Percentiles rank a stretch among this genome's conserved stretches.
phyloP scores from a whole-genome alignment of 176 grass and related monocot genomes.

The Oryza nivara region DNA sequence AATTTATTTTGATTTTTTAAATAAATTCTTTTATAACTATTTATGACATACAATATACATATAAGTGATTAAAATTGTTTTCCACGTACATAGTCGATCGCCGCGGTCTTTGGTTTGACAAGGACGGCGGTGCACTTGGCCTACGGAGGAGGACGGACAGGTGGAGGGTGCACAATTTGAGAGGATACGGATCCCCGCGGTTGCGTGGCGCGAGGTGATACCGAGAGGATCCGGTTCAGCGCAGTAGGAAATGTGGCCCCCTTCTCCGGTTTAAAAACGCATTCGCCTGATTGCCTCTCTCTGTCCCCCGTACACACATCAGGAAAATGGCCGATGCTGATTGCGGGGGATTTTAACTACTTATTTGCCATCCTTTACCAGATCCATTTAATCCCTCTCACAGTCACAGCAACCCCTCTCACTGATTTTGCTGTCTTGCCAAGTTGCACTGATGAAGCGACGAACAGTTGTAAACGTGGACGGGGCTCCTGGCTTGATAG shows the following conservation, averaged over 20 bases:
- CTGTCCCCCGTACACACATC: neutral
- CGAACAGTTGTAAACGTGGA: neutral
- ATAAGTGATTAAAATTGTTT: too few relatives aligned
- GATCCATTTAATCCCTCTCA: too few relatives aligned
- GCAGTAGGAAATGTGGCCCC: neutral
- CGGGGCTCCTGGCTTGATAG: neutral
- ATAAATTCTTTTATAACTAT: too few relatives aligned
- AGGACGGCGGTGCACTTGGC: neutral
- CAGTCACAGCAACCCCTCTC: too few relatives aligned
- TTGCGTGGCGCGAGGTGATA: neutral
- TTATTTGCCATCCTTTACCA: too few relatives aligned
- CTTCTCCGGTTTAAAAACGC: neutral
- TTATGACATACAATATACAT: too few relatives aligned
- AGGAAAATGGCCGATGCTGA: neutral
- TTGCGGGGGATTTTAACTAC: neutral
- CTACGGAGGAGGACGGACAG: neutral
- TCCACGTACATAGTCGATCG: neutral
- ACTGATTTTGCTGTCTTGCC: too few relatives aligned
- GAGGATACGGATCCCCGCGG: neutral
- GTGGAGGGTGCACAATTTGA: slow-evolving; percentile 32
- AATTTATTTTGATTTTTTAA: too few relatives aligned
- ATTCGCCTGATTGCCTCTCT: neutral
- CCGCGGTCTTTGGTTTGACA: neutral
- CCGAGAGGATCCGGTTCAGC: neutral
- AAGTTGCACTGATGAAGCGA: neutral